phyloP scores from a whole-genome alignment of 306 rosid species.

The Rosa lucieae region DNA sequence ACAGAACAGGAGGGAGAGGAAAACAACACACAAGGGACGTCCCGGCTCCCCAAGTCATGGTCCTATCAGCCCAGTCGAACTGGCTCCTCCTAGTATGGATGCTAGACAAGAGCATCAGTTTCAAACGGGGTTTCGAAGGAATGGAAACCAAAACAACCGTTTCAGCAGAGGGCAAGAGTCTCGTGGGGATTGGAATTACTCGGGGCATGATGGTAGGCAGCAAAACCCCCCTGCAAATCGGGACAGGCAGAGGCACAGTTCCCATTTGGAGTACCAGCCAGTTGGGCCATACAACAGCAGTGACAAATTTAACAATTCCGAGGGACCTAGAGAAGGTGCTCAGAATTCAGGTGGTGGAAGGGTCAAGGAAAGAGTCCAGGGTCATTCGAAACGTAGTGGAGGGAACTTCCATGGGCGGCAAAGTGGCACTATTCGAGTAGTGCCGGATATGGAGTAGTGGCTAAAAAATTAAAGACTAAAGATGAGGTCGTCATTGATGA shows the following conservation, averaged over 20 bases:
- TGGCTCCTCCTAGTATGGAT: conserved; percentile 42
- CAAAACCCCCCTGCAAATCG: conserved; percentile 47
- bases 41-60: conserved; percentile 51
- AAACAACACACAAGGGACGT: conserved; percentile 46
- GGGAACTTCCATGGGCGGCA: conserved; percentile 61
- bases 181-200: conserved; percentile 61
- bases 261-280: conserved; percentile 78
- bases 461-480: not conserved
- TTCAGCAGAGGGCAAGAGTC: conserved; percentile 63
- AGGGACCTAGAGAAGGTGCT: conserved; percentile 53
- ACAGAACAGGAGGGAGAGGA: conserved; percentile 56
- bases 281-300: conserved; percentile 58
- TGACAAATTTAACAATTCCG: conserved; percentile 39
- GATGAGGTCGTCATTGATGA: conserved; percentile 23
- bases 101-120: conserved; percentile 57
- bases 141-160: conserved; percentile 57
- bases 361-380: conserved; percentile 72
- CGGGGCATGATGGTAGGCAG: conserved; percentile 56
- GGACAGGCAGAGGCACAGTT: conserved; percentile 68
- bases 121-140: conserved; percentile 56
- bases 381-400: conserved; percentile 69
- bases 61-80: conserved; percentile 40
- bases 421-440: conserved; percentile 50
- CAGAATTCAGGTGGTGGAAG: conserved; percentile 46
- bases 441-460: conserved; percentile 37